Base-by-base conservation (phyloP, 1,284 basidiomycete genomes). In the Rhodotorula sp. region DNA sequence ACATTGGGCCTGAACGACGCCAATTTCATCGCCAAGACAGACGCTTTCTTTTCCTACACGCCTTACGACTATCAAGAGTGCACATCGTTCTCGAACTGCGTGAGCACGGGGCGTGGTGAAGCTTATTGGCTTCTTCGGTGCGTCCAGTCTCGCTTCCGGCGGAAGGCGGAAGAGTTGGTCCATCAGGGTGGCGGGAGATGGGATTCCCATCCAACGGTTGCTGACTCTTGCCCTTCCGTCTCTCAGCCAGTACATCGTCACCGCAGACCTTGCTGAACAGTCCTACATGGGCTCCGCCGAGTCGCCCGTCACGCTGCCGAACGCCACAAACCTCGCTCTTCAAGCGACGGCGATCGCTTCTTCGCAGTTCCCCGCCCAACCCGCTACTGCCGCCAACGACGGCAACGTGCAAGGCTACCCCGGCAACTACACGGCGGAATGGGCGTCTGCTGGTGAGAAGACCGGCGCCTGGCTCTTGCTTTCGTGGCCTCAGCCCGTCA, bases 41-140 rank as follows among this genome's bases (percentile, higher is more conserved):
- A 67, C 62, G 74, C 73, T 17, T 77, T 77, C 69, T 77, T 74
- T 58, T 60, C 66, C 29, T 77, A 77, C 66, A 76, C 76, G 20
- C 73, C 76, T 1, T 77, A 65, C 59, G 76, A 77, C 68, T 59
- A 51, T 10, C 67, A 62, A 36, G 73, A 74, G 61, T 73, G 72
- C 53, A 70, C 70, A 49, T 48, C 66, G 1, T 63, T 63, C 58
- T 55, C 51, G 4, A 53, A 49, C 29, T 76, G 75, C 61, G 52
- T 52, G 10, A 49, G 47, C 27, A 60, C 62, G 4, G 74, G 74
- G 11, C 72, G 76, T 30, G 70, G 66, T 1, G 76, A 77, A 51
- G 51, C 67, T 2, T 74, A 66, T 49, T 77, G 76, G 76, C 62
- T 75, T 7, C 34, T 52, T 17, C 54, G 67, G 67, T 64, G 15